Evolutionary conservation across 495 filamentous ascomycete genomes (phyloP), one percentile per base, ranked within the genome.

Genomic region (Thozetella sp.): DNA sequence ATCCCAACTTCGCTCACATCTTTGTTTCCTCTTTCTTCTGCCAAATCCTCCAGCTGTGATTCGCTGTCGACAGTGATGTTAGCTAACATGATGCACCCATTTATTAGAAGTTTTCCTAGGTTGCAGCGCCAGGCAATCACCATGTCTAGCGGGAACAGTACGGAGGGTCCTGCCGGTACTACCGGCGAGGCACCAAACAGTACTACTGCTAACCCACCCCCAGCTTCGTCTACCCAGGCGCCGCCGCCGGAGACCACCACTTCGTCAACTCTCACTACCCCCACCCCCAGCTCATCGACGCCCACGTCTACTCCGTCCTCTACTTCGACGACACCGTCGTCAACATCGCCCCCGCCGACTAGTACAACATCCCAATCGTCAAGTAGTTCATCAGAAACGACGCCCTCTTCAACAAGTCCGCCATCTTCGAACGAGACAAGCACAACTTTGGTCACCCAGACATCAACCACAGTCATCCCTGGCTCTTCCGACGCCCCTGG

Each of bases 71-170:
- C 22, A 58, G 23, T 53, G n/a, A 3, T 1, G 22, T 22, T 25
- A 54, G 71, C 77, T 82, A 71, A 83, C 69, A 80, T 77, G 73
- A 48, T 62, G 40, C 54, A 55, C 53, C 62, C 65, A 57, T 64
- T 54, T 56, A 60, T 65, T 62, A 75, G 74, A 58, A 58, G 67
- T 54, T 62, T 65, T 51, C 73, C 72, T 50, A 65, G 70, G 64
- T 60, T 72, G 54, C 67, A 59, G 62, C 70, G 67, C 56, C 70
- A 69, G 48, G 63, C 66, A 30, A 77, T 80, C 69, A 69, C 67
- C 61, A 83, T 83, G 80, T 73, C 77, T 53, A 64, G 63, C 37
- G 80, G 77, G 62, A 65, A 58, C 59, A 78, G 67, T 73, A 70
- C 73, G 66, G 59, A 34, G 25, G 48, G 25, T 30, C 57, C 59